Evolutionary conservation across 306 rosid genomes (phyloP).

Genomic region (Albizia julibrissin): DNA sequence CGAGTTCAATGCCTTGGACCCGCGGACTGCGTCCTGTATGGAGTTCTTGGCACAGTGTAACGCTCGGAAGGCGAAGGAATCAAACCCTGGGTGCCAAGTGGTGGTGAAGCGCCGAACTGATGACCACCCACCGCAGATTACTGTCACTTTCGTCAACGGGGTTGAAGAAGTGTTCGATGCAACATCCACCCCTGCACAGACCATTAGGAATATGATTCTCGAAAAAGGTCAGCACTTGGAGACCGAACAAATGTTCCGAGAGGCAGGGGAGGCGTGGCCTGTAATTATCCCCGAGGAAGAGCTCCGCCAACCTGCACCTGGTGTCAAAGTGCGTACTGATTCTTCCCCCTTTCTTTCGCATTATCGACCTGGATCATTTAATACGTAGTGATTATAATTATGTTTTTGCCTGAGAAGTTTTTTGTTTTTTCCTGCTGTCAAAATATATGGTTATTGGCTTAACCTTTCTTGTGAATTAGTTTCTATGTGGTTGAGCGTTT

Average conservation of each 20-base stretch:
- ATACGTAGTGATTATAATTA: background rate
- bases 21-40: slow-evolving; percentile 87
- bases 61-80: slow-evolving; percentile 83
- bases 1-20: slow-evolving; percentile 91
- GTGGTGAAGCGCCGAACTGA: slow-evolving; percentile 83
- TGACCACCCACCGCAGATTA: slow-evolving; percentile 78
- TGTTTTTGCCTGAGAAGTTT: background rate
- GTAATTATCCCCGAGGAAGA: slow-evolving; percentile 72
- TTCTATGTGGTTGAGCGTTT: background rate
- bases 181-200: slow-evolving; percentile 73
- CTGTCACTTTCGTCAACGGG: slow-evolving; percentile 84
- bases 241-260: slow-evolving; percentile 82
- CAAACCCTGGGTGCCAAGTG: slow-evolving; percentile 79
- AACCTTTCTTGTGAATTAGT: background rate
- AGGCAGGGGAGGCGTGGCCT: slow-evolving; percentile 88
- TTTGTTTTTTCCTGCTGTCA: background rate
- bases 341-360: background rate
- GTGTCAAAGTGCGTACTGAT: slow-evolving; percentile 61
- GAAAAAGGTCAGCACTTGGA: slow-evolving; percentile 75
- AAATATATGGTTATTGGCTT: background rate
- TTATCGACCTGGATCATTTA: background rate
- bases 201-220: slow-evolving; percentile 71
- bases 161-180: slow-evolving; percentile 80
- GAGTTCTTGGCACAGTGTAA: slow-evolving; percentile 96
- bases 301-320: slow-evolving; percentile 53